phyloP scores from a whole-genome alignment of 2,329 filamentous ascomycete species.

The Simplicillium sp. region DNA sequence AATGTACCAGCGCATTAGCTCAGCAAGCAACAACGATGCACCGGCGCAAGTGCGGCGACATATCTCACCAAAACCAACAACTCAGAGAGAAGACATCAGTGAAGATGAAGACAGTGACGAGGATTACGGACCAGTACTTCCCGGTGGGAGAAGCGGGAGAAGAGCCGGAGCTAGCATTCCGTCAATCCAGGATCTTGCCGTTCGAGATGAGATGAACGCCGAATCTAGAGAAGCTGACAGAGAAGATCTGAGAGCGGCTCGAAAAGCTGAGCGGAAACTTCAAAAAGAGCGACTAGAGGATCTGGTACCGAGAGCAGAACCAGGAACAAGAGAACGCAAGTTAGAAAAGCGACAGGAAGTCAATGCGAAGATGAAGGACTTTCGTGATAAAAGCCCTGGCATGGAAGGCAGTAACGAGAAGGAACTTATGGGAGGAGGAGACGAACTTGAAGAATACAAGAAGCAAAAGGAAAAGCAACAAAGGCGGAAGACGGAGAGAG shows the following conservation, averaged over 20 bases:
- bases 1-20: constrained; percentile 38
- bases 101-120: constrained; percentile 8
- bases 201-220: constrained; percentile 39
- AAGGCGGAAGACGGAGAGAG: constrained; percentile 72
- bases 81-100: constrained; percentile 2
- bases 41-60: constrained; percentile 6
- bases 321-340: constrained; percentile 72
- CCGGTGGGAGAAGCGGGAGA: constrained; percentile 13
- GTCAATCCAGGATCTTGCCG: constrained; percentile 61
- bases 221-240: constrained; percentile 42
- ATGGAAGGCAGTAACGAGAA: constrained; percentile 49
- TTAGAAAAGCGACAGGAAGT: constrained; percentile 76
- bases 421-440: constrained; percentile 69
- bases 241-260: constrained; percentile 48
- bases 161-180: constrained; percentile 54
- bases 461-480: constrained; percentile 54
- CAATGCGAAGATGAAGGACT: constrained; percentile 64
- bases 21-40: constrained; percentile 5
- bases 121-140: constrained; percentile 38
- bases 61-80: too few species aligned
- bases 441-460: constrained; percentile 59
- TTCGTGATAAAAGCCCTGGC: constrained; percentile 58
- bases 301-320: constrained; percentile 69
- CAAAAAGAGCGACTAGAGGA: constrained; percentile 74
- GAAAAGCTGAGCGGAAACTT: constrained; percentile 52